These are phyloP conservation scores for Lentinula raphanica DNA, from an alignment of 768 basidiomycete species.

Conservation along the genomic window DNA sequence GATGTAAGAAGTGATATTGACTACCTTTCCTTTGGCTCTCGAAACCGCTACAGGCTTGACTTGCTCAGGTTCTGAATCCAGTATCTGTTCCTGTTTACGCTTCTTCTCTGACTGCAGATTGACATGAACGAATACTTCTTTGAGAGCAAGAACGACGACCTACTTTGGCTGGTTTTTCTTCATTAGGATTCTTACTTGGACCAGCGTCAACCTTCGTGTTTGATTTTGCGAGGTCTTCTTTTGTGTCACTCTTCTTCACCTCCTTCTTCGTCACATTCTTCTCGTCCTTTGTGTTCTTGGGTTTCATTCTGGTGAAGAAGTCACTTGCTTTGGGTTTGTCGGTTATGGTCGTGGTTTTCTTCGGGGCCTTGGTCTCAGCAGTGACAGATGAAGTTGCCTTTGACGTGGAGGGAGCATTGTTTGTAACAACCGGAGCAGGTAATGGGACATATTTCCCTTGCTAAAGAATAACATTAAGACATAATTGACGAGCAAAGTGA, in stretches of 20 bases:
- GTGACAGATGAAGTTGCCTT: not conserved
- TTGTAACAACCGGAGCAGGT: conserved; percentile 37
- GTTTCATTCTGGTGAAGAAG: conserved; percentile 21
- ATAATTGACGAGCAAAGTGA: not conserved
- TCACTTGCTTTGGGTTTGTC: conserved; percentile 13
- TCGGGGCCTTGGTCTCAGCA: conserved; percentile 11
- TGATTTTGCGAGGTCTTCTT: not conserved
- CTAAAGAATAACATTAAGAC: not conserved
- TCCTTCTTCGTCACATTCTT: conserved; percentile 12
- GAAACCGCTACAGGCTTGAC: not conserved
- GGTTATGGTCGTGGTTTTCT: conserved; percentile 17
- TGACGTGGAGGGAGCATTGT: conserved; percentile 17
- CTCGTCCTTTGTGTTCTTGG: conserved; percentile 22
- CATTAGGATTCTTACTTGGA: not conserved
- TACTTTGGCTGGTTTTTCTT: not conserved
- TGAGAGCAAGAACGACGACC: not conserved
- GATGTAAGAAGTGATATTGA: not conserved
- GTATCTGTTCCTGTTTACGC: not conserved
- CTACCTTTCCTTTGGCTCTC: not conserved
- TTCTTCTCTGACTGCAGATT: not conserved
- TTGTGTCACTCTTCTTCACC: not conserved
- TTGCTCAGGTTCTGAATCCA: conserved; percentile 9
- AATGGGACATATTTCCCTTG: not conserved
- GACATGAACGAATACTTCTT: not conserved
- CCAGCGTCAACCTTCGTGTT: not conserved